A percentile compares a stretch with the other conserved stretches of the same genome.
Conservation (phyloP, 345 rosid genomes). For the Dimocarpus longan region DNA sequence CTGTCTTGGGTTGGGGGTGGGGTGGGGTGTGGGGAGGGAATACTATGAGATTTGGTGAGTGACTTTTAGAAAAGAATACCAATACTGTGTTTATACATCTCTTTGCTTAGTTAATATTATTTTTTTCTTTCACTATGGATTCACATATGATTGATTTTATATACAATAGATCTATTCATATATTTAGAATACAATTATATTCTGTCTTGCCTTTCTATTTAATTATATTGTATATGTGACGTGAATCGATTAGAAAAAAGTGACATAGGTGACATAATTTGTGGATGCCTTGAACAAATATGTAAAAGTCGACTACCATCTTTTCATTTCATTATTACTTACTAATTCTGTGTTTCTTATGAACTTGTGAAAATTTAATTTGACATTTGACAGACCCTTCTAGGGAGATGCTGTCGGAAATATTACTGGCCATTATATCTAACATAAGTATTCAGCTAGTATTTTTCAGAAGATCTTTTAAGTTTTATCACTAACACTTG, state of each 20-base stretch:
- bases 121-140: neutral
- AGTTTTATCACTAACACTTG: too few relatives aligned
- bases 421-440: neutral
- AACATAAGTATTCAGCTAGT: neutral
- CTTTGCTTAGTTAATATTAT: neutral
- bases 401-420: neutral
- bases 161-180: neutral
- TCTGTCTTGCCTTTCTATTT: neutral
- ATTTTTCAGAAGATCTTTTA: neutral
- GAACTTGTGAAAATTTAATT: neutral
- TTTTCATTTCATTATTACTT: neutral
- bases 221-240: neutral
- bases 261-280: neutral
- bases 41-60: neutral
- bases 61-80: neutral
- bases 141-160: neutral
- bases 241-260: neutral
- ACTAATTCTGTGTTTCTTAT: neutral
- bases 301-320: neutral
- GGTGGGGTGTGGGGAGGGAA: neutral
- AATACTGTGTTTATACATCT: neutral
- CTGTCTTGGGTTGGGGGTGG: neutral
- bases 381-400: neutral
- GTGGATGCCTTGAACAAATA: neutral
- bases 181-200: neutral